Base-by-base conservation (phyloP, 2,329 filamentous ascomycete species). In the Didymella sp. region DNA sequence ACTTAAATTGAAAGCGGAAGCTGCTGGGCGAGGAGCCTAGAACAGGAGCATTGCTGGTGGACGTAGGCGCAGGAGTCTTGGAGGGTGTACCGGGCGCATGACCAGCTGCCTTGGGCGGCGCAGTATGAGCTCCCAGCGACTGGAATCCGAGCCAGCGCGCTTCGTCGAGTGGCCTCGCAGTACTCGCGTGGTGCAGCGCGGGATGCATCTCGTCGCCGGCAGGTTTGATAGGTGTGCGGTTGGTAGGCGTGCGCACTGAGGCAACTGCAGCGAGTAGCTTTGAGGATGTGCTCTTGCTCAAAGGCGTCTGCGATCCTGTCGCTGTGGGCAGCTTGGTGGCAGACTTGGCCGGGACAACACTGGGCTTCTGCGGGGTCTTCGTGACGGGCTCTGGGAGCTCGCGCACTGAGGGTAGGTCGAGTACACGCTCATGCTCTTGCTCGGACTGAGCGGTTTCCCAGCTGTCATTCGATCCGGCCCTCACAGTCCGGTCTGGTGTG, bases 191-290 rank as follows among this genome's bases (percentile, higher is more conserved):
- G 54, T 87, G 85, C 72, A 90, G 90, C 79, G 90, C 90, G 8
- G 94, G 94, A 73, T 97, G 93, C 93, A 97, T 97, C 74, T 96
- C 92, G 58, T 88, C 86, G 62, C 84, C 83, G 44, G 89, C 81
- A 22, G 91, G 90, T 78, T 90, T 89, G 64, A 89, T 79, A 6
- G 87, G 83, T 4, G 87, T 86, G 13, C 83, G 84, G 35, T 85
- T 85, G 37, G 81, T 82, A 5, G 92, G 92, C 6, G 79, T 77
- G 51, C 63, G 71, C 25, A 68, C 64, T 19, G 67, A 56, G 33
- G 67, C 58, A 31, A 58, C 57, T 21, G 62, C 53, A 19, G 69
- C 47, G 17, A 63, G 59, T 28, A 61, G 61, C 51, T 59, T 66
- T 24, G 69, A 66, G 15, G 67, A 66, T 38, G 65, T 66, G 51